These are phyloP conservation scores for Pythium folliculosum DNA, from an alignment of 352 stramenopile species.

Conservation along the genomic window DNA sequence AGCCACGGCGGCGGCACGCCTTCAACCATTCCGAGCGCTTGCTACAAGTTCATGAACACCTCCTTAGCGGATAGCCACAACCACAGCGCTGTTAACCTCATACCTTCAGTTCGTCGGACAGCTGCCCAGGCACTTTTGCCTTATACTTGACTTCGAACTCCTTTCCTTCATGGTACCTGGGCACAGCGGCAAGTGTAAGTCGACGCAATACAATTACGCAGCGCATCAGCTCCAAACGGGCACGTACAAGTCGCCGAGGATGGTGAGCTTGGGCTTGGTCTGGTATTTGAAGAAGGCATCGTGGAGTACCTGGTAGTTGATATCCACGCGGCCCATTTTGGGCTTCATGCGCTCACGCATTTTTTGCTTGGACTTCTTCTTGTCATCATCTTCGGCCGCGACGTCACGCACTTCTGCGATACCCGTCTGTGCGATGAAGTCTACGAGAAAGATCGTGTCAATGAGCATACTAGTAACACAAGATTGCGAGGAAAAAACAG, in stretches of 20 bases:
- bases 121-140: constrained; percentile 87
- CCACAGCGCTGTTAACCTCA: not conserved
- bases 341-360: constrained; percentile 92
- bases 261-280: constrained; percentile 94
- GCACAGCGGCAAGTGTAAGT: too few species aligned
- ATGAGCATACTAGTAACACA: not conserved
- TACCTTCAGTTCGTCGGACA: constrained; percentile 84
- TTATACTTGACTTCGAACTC: constrained; percentile 94
- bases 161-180: constrained; percentile 98
- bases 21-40: constrained; percentile 95
- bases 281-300: constrained; percentile 99
- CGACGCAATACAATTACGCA: too few species aligned
- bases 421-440: constrained; percentile 98
- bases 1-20: constrained; percentile 96
- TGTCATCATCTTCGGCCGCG: constrained; percentile 84
- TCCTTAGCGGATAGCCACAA: not conserved
- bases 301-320: constrained; percentile 98
- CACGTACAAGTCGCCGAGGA: constrained; percentile 77
- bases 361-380: constrained; percentile 92
- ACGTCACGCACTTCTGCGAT: constrained; percentile 82
- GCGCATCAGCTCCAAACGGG: too few species aligned
- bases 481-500: too few species aligned
- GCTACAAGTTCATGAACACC: constrained; percentile 26
- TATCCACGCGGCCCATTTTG: constrained; percentile 97
- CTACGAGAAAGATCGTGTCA: constrained; percentile 19